Evolutionary conservation across 306 rosid species (phyloP), one percentile per base, ranked within the genome.

Genomic region (Fragaria nilgerrensis): DNA sequence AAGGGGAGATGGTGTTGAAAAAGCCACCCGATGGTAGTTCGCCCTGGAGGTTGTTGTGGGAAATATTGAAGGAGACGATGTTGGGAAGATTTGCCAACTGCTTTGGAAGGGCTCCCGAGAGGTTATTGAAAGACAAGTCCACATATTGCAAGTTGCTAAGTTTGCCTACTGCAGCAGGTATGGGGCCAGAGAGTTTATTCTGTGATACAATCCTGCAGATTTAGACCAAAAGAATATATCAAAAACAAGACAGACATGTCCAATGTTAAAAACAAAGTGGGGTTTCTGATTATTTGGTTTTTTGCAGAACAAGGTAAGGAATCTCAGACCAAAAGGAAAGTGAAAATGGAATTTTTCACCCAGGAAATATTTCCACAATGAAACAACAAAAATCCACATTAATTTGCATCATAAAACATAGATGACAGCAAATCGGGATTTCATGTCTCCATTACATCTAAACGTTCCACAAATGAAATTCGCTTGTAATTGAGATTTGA

Each of bases 41-140:
- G 12, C 99, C 99, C 75, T 84, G 88, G 39, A 96, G 90, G 78
- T 92, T 90, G 91, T 96, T 96, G 84, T 92, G 97, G 78, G 99
- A 96, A 74, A 96, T 77, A 80, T 96, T 96, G 80, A 96, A 96
- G 81, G 88, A 62, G 43, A 89, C 3, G 72, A 96, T 93, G 79
- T 83, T 90, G 74, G 96, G 92, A 78, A 96, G 97, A 83, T 96
- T 89, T 77, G 93, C 91, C 84, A 96, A 80, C 80, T 89, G 96
- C 87, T 91, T 96, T 4, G 98, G 98, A 65, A 96, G 85, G 83
- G 41, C 83, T 80, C 99, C 99, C 25, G 85, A 84, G 32, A 96
- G 90, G 79, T 76, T 81, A 84, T 96, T 96, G 56, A 81, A 86
- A 44, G 99, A 92, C 49, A 96, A 77, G 84, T 96, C 99, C 73